phyloP scores from a whole-genome alignment of 169 alveolate species.

The Eimeria acervulina region DNA sequence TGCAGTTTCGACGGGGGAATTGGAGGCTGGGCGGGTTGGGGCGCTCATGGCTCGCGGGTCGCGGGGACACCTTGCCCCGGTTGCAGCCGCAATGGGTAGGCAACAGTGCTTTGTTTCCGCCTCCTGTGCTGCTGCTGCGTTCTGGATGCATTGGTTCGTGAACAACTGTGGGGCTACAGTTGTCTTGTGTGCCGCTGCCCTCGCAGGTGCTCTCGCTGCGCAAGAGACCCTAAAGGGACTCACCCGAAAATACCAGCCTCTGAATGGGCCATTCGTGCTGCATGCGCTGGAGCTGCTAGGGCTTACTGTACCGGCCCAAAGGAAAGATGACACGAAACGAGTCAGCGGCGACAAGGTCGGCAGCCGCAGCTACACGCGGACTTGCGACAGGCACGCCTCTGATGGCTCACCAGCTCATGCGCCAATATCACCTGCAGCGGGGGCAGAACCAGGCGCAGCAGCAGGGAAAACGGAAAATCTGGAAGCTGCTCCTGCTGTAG shows the following conservation, averaged over 20 bases:
- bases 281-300: slow-evolving; percentile 60
- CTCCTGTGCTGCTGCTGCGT: not conserved
- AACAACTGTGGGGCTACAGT: not conserved
- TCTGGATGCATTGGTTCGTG: not conserved
- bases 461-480: not conserved
- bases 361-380: slow-evolving; percentile 52
- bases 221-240: slow-evolving; percentile 82
- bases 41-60: slow-evolving; percentile 57
- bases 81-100: slow-evolving; percentile 80
- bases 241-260: slow-evolving; percentile 59
- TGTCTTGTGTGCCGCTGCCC: slow-evolving; percentile 1
- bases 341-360: slow-evolving; percentile 13
- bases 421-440: not conserved
- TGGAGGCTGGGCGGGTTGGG: slow-evolving; percentile 50
- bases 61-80: slow-evolving; percentile 75
- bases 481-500: not conserved
- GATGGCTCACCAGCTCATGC: not conserved
- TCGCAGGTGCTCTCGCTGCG: slow-evolving; percentile 83
- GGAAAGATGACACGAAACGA: not conserved
- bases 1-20: slow-evolving; percentile 23
- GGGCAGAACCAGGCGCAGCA: slow-evolving; percentile 4
- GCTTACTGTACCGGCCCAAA: not conserved
- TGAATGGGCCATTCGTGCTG: slow-evolving; percentile 80
- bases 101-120: not conserved
- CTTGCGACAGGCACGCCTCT: not conserved